Evolutionary conservation across 2,329 filamentous ascomycete species (phyloP), one percentile per base, ranked within the genome.

Genomic region (Fusarium tupiense): DNA sequence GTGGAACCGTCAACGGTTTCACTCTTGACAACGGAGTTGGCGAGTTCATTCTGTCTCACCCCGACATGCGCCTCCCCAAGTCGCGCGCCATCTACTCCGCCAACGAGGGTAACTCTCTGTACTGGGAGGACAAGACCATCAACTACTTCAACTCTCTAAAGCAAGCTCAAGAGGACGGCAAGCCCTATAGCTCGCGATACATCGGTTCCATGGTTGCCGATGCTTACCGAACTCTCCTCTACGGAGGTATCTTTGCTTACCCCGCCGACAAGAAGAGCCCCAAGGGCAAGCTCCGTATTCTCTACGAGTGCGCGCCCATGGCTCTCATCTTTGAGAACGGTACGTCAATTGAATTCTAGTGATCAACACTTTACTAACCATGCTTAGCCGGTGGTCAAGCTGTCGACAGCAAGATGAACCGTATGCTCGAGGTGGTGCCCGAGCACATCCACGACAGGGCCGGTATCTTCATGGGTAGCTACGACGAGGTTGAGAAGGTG

Each of bases 231-330:
- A 99, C 96, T 20, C 85, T 99, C 74, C 85, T 98, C 66, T 99
- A 99, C 82, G 96, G 96, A 69, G 96, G 96, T 76, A 93, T 99
- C 81, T 99, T 99, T 83, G 96, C 96, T 50, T 99, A 99, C 82
- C 96, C 96, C 0, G 94, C 96, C 20, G 96, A 99, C 82, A 97
- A 95, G 88, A 98, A 99, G 91, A 97, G 93, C 81, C 94, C 95
- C 74, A 99, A 98, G 91, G 96, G 96, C 77, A 99, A 99, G 88
- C 89, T 99, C 77, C 90, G 96, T 75, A 99, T 99, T 77, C 83
- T 99, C 79, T 99, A 99, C 85, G 96, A 99, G 87, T 99, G 96
- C 82, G 96, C 96, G 20, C 96, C 96, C 44, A 99, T 99, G 96
- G 96, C 96, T 31, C 93, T 98, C 92, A 90, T 99, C 12, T 98